Conservation (phyloP, 2,329 filamentous ascomycete species). For the Botrytis tulipae region DNA sequence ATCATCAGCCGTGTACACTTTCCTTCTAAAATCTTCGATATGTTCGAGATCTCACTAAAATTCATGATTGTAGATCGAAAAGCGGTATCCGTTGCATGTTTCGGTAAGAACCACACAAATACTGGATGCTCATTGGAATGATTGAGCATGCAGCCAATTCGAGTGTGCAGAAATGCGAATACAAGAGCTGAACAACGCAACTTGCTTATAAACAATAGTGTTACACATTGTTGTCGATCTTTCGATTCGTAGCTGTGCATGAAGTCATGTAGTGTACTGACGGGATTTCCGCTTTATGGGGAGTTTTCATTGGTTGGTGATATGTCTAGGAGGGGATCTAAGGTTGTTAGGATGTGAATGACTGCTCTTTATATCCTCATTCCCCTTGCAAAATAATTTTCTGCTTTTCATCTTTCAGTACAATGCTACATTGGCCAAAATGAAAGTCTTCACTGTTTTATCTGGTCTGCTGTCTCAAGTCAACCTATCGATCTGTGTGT, state of each 20-base stretch:
- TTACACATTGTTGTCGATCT: neutral
- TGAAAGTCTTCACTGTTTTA: neutral
- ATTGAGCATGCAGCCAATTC: neutral
- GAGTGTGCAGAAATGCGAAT: neutral
- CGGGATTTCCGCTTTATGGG: neutral
- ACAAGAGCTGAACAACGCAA: slow-evolving; percentile 4
- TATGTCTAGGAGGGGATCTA: neutral
- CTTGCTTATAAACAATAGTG: neutral
- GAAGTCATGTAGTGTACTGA: neutral
- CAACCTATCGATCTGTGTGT: neutral
- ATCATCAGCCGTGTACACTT: neutral
- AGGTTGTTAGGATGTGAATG: neutral
- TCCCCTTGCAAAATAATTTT: neutral
- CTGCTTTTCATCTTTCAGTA: neutral
- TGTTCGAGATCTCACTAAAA: neutral
- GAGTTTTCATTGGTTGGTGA: neutral
- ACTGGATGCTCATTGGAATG: neutral
- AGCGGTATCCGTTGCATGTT: neutral
- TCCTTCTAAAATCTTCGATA: neutral
- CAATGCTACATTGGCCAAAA: neutral
- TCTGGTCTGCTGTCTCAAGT: neutral
- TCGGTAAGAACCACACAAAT: neutral
- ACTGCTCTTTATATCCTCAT: neutral
- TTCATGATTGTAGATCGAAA: neutral
- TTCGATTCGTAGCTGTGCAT: neutral